Percentiles rank a stretch among this genome's conserved stretches.
These are phyloP conservation scores for Echria macrotheca DNA, from an alignment of 495 filamentous ascomycete genomes.

Conservation along the genomic window DNA sequence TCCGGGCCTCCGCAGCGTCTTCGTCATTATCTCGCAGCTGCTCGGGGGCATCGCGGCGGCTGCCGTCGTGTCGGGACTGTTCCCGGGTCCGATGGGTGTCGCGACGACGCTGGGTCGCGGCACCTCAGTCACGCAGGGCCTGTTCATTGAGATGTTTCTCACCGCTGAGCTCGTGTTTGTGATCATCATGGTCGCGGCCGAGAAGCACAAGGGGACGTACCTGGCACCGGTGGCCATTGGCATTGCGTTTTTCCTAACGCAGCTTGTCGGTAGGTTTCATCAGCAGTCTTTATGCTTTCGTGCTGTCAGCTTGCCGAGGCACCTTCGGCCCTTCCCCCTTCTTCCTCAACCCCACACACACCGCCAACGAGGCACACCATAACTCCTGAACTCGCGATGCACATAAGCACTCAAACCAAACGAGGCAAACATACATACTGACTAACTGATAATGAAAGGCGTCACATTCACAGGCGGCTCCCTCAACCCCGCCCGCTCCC, in stretches of 20 bases:
- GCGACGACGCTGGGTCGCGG: slow-evolving; percentile 52
- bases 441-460: slow-evolving; percentile 24
- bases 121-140: slow-evolving; percentile 56
- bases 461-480: slow-evolving; percentile 57
- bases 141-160: slow-evolving; percentile 76
- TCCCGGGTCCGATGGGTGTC: slow-evolving; percentile 59
- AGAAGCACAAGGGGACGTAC: slow-evolving; percentile 76
- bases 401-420: too few species aligned
- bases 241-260: slow-evolving; percentile 61
- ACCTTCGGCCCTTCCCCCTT: not conserved
- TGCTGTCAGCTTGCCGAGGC: too few species aligned
- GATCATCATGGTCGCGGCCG: slow-evolving; percentile 76
- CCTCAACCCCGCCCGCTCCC: slow-evolving; percentile 55
- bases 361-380: too few species aligned
- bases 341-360: not conserved
- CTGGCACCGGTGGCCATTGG: slow-evolving; percentile 77
- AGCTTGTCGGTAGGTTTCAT: slow-evolving; percentile 52
- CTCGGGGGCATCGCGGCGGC: slow-evolving; percentile 57
- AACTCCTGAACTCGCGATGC: too few species aligned
- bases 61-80: slow-evolving; percentile 49
- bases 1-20: slow-evolving; percentile 38
- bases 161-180: slow-evolving; percentile 72
- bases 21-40: slow-evolving; percentile 54
- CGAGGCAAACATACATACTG: too few species aligned
- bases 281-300: too few species aligned